Evolutionary conservation across 306 rosid genomes (phyloP), one percentile per base, ranked within the genome.

Genomic region (Prinsepia uniflora): DNA sequence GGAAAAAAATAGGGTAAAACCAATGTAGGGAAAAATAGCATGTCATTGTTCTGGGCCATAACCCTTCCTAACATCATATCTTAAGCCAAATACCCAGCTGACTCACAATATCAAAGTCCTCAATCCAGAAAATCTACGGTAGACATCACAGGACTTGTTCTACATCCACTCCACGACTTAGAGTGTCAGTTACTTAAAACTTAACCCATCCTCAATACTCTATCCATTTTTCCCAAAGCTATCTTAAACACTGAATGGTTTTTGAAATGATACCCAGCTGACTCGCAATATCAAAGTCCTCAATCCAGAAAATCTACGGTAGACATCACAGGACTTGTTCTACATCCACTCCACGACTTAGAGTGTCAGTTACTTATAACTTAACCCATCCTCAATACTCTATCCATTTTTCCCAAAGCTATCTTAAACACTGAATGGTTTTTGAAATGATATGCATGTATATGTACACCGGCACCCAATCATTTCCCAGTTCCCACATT

Each of bases 281-380:
- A 70, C 30, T 43, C 55, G 43, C 30, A 70, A 13, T 10, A 70
- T 56, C 74, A 70, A 70, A 44, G 54, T 44, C 15, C 15, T 7
- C 22, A 50, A 68, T 39, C 36, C 6, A 39, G 12, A 13, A 8
- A 65, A 54, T 45, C 40, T 7, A 54, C 52, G 12, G 22, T 20
- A 53, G 15, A 8, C 22, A 55, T 69, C 12, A 12, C 40, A 4
- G n/a, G 36, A 19, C 36, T 50, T 41, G 22, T 8, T 8, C n/a
- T 7, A 34, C 14, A 36, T 52, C 34, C 13, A 41, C n/a, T 40
- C 54, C 60, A 18, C 47, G 15, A 34, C n/a, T n/a, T n/a, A n/a
- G 47, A 20, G 17, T 41, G 63, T 30, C 74, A 40, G 10, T 30
- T 56, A 56, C 10, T 30, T 56, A 56, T 6, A 42, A 2, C 55